phyloP scores from a whole-genome alignment of 176 grass and related monocot species.

The Areca catechu region DNA sequence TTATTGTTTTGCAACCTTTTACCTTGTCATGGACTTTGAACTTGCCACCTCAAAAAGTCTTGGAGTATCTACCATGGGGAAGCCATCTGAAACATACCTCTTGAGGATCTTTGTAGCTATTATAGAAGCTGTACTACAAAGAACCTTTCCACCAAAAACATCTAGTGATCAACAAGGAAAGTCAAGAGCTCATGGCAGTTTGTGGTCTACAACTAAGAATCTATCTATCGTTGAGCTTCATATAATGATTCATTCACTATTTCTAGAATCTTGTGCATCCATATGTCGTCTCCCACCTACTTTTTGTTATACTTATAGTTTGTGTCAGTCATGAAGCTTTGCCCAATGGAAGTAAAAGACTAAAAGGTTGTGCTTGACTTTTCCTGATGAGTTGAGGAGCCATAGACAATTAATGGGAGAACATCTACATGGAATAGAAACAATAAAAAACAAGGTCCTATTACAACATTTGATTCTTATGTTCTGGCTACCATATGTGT shows the following conservation, averaged over 20 bases:
- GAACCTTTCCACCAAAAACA: constrained; percentile 72
- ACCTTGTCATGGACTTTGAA: constrained; percentile 92
- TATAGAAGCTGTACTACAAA: constrained; percentile 90
- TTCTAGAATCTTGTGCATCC: constrained; percentile 97
- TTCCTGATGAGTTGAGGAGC: constrained; percentile 52
- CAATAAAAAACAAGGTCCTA: constrained; percentile 85
- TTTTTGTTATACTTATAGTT: constrained; percentile 88
- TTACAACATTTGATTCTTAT: constrained; percentile 95
- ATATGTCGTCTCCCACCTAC: constrained; percentile 77
- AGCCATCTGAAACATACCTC: constrained; percentile 96
- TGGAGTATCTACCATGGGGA: constrained; percentile 90
- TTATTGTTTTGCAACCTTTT: constrained; percentile 87
- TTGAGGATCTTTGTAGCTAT: constrained; percentile 99
- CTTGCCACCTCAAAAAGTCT: constrained; percentile 80
- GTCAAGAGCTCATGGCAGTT: too few relatives aligned
- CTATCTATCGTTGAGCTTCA: too few relatives aligned
- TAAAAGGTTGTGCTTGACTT: constrained; percentile 73
- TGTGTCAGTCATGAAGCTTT: constrained; percentile 92
- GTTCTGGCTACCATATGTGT: constrained; percentile 85
- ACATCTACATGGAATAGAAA: constrained; percentile 26
- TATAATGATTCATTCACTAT: too few relatives aligned
- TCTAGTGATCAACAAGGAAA: constrained; percentile 43
- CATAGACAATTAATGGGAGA: constrained; percentile 48
- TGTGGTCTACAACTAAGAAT: too few relatives aligned
- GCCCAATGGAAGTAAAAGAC: too few relatives aligned